Evolutionary conservation across 2,329 filamentous ascomycete genomes (phyloP), one percentile per base, ranked within the genome.

Genomic region (Fusarium sp.): DNA sequence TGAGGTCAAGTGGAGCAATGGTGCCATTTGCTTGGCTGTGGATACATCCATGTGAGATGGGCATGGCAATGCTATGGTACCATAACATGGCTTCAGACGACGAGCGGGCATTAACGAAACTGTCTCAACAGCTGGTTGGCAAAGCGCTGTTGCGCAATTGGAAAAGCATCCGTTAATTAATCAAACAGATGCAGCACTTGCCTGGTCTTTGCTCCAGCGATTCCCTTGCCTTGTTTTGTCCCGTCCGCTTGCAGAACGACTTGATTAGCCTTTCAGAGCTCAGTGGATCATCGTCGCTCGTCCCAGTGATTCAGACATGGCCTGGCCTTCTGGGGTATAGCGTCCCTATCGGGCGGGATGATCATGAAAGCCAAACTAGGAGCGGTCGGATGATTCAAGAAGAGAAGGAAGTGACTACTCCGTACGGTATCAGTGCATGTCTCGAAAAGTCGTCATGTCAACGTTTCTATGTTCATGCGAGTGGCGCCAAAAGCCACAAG

Each of bases 1-100:
- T 51, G 47, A 51, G 70, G 70, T 71, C 66, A 73, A 59, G 72
- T 74, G 72, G 72, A 67, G 72, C 54, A 72, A 65, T 74, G 72
- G 72, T 74, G 72, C 72, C 72, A 74, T 74, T 54, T 67, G 45
- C 72, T 71, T 70, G 55, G 64, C 51, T 67, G 57, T 70, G 60
- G 60, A 37, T 64, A 51, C 34, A 55, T 66, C 60, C 62, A 59
- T 71, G 53, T 62, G 57, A 66, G 56, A 68, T 69, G 64, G 64
- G 36, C 33, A 62, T 54, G 38, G 57, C 40, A 46, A 40, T 51
- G 59, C 40, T 41, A 40, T 31, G 34, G 34, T 51, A 51, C 47
- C 47, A 34, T 51, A 51, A 51, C 47, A 51, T 51, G 34, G 47
- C 47, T 51, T 51, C 47, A 51, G 47, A 51, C 23, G 42, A 60